Base-by-base conservation (phyloP, 2,329 filamentous ascomycete genomes). In the Pseudogymnoascus sp. region DNA sequence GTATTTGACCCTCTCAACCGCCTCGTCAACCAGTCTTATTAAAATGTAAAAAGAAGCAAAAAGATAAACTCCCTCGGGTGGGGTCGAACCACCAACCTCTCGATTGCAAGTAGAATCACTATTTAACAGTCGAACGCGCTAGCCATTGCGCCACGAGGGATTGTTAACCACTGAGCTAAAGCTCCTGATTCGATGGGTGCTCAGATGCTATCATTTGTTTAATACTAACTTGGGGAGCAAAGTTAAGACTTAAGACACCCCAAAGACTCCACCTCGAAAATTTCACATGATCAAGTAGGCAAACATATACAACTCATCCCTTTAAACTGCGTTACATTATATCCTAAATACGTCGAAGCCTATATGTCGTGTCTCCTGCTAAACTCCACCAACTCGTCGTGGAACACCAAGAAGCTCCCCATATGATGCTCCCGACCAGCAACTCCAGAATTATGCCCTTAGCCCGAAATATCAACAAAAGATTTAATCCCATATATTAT, bases 71-170 rank as follows among this genome's bases (percentile, higher is more conserved):
- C 59, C 59, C 59, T 60, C 59, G 59, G 59, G 59, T 60, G 59
- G 59, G 59, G 18, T 60, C 23, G 59, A 60, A 60, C 59, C 59
- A 60, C 59, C 59, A 60, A 60, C 59, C 59, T 60, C 59, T 60
- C 59, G 59, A 60, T 60, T 56, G 46, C 46, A 34, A 56, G n/a
- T 16, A 50, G 16, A 18, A 56, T 56, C 12, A 56, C 25, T 56
- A 16, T 34, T 53, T 60, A 60, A 60, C 59, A 60, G 59, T 60
- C 59, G 59, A 60, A 60, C 59, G 59, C 59, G 59, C 59, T 60
- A 60, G 59, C 59, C 59, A 60, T 60, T 60, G 59, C 59, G 59
- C 59, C 59, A 60, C 59, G 59, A 60, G 59, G 59, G 59, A 60
- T 40, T 37, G 18, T 60, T 40, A 40, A 60, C 46, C 46, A 56